Evolutionary conservation across 345 rosid genomes (phyloP).

Genomic region (Garcia nutans): DNA sequence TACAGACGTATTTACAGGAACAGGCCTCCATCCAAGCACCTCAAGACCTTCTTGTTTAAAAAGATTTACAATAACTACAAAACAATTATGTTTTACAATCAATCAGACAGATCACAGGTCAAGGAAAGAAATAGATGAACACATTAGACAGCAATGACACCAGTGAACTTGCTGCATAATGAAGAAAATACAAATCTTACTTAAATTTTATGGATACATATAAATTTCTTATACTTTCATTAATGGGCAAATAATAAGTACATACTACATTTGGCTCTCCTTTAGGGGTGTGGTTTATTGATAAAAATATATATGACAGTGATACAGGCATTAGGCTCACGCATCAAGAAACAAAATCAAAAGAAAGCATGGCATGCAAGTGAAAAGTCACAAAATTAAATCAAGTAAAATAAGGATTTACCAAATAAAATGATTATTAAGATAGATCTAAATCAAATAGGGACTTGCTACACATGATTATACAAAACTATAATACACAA

Average conservation of each 20-base stretch:
- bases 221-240: neutral
- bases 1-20: conserved; percentile 77
- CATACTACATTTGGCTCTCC: neutral
- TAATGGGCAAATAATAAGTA: neutral
- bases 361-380: neutral
- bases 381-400: neutral
- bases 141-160: neutral
- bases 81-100: conserved; percentile 22
- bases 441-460: neutral
- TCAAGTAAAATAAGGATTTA: neutral
- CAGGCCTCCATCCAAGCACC: conserved; percentile 96
- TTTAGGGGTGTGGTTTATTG: too few relatives aligned
- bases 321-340: neutral
- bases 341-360: neutral
- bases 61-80: conserved; percentile 66
- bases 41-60: conserved; percentile 94
- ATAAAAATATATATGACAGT: too few relatives aligned
- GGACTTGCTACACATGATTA: neutral
- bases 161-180: neutral
- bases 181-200: neutral
- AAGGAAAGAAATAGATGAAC: neutral
- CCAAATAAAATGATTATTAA: conserved; percentile 1
- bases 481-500: neutral
- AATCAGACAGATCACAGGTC: conserved; percentile 16
- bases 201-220: neutral